Percentiles rank a stretch among this genome's conserved stretches.
Conservation (phyloP, 108 stramenopile genomes). For the Cylindrotheca fusiformis region DNA sequence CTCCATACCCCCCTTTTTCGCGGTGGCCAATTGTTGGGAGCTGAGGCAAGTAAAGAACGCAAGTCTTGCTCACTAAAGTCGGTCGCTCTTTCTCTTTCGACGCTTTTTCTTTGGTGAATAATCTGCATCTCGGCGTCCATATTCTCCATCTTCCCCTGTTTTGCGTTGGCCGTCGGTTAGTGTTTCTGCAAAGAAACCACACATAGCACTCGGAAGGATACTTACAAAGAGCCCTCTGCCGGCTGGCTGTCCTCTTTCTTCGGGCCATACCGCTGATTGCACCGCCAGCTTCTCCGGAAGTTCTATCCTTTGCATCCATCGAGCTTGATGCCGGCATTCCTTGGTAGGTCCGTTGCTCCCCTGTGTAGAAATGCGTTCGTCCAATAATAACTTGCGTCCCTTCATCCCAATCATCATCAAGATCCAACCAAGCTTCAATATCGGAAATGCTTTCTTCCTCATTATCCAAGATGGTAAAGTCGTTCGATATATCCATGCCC, state of each 20-base stretch:
- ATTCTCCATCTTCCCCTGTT: constrained; percentile 26
- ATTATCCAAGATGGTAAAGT: constrained; percentile 34
- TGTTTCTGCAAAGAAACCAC: background rate
- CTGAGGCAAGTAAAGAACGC: background rate
- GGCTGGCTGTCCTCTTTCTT: constrained; percentile 29
- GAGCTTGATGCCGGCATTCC: constrained; percentile 81
- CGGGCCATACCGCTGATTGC: constrained; percentile 50
- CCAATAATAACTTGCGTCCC: constrained; percentile 73
- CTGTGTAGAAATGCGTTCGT: constrained; percentile 75
- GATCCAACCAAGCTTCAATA: constrained; percentile 61
- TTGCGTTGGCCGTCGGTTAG: constrained; percentile 1
- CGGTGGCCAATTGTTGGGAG: background rate
- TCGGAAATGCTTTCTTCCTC: constrained; percentile 25
- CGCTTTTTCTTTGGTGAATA: constrained; percentile 15
- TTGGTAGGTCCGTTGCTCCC: constrained; percentile 68
- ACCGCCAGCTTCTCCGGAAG: constrained; percentile 45
- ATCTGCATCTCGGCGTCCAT: constrained; percentile 21
- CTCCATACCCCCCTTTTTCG: background rate
- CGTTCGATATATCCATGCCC: constrained; percentile 29
- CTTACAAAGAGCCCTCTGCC: background rate
- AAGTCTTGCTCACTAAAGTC: too few species aligned
- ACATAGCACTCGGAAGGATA: background rate
- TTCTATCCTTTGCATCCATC: constrained; percentile 58
- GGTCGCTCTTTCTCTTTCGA: constrained; percentile 1
- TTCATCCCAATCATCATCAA: constrained; percentile 66